Conservation (phyloP, 768 basidiomycete genomes). For the Chalciporus sphaerocephalus region DNA sequence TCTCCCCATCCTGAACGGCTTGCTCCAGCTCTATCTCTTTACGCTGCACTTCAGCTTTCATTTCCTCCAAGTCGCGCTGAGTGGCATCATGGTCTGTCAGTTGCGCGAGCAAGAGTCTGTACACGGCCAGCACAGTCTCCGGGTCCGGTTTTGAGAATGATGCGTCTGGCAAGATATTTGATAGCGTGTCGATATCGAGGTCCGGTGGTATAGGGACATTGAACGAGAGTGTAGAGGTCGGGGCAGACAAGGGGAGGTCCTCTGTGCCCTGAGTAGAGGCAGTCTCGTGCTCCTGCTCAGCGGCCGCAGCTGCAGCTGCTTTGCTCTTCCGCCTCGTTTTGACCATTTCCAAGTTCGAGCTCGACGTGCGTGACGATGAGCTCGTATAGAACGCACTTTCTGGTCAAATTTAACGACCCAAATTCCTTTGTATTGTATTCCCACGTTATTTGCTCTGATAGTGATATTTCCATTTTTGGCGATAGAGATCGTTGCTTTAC, state of each 20-base stretch:
- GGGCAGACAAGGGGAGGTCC: conserved; percentile 26
- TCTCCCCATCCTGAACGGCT: conserved; percentile 74
- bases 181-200: conserved; percentile 58
- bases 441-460: conserved; percentile 17
- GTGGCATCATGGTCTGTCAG: conserved; percentile 49
- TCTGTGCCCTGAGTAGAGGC: conserved; percentile 35
- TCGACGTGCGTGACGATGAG: conserved; percentile 36
- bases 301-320: conserved; percentile 40
- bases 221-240: conserved; percentile 25
- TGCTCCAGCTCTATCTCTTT: conserved; percentile 85
- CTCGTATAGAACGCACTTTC: conserved; percentile 19
- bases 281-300: conserved; percentile 31
- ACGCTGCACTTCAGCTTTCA: conserved; percentile 60
- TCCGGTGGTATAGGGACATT: conserved; percentile 57
- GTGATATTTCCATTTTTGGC: conserved; percentile 1
- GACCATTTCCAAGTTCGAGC: conserved; percentile 33
- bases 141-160: conserved; percentile 52
- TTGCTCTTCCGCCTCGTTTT: conserved; percentile 64
- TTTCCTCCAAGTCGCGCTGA: conserved; percentile 65
- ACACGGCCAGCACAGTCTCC: conserved; percentile 58
- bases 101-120: conserved; percentile 58
- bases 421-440: conserved; percentile 7
- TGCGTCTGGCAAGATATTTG: conserved; percentile 57
- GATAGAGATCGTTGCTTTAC: conserved; percentile 4
- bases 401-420: conserved; percentile 5